Evolutionary conservation across 2,329 filamentous ascomycete genomes (phyloP), one percentile per base, ranked within the genome.

Genomic region (Meredithiella fracta): DNA sequence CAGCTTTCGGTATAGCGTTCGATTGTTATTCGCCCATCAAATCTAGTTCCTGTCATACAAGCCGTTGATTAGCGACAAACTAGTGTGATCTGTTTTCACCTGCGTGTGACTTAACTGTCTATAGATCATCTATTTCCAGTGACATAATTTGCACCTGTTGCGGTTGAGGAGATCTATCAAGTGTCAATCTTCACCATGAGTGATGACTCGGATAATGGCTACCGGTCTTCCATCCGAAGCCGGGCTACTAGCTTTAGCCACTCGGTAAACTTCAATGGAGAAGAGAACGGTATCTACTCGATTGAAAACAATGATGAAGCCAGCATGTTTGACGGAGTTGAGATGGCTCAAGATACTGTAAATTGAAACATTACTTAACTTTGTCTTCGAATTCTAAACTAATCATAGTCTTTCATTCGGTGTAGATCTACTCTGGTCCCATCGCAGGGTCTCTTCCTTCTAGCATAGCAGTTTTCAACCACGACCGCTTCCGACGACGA

Each of bases 291-390:
- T 15, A 40, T 58, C 14, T 59, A 59, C 47, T 47, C 42, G 3
- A 34, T 59, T 14, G 56, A 51, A 11, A 34, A 82, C 53, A 86
- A 86, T 64, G 74, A 81, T 63, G 88, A 76, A 68, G 75, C 82
- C 37, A 94, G 87, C 69, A 83, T 96, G 62, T 83, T 95, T 63
- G 88, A 88, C 62, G 88, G 95, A 68, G 90, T 97, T n/a, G 91
- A 96, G 67, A 97, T 98, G 92, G 91, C 92, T 20, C 88, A 94
- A 53, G 87, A 95, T 67, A 91, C 97, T 78, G 86, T 92, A 63
- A 58, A 61, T 53, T 42, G 23, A 38, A 51, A 52, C 11, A 7
- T 22, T 17, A n/a, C 23, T 20, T 14, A 25, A 31, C 17, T 23
- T 26, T 20, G 20, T 23, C 15, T 5, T 20, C 15, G 38, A 1